phyloP scores from a whole-genome alignment of 768 basidiomycete genomes.

The Rickenella mellea region DNA sequence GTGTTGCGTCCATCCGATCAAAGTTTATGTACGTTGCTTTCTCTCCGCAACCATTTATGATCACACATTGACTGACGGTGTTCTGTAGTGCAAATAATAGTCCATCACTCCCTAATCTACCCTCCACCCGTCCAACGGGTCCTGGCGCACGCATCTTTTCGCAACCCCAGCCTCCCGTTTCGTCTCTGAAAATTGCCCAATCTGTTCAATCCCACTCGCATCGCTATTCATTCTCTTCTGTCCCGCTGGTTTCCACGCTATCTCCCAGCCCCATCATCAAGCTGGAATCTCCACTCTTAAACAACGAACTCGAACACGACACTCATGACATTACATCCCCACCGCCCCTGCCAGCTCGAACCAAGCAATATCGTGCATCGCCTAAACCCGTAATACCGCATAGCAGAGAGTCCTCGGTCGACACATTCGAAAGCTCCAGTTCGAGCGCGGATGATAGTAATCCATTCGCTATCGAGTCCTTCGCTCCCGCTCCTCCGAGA shows the following conservation, averaged over 20 bases:
- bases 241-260: too few species aligned
- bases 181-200: too few species aligned
- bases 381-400: not conserved
- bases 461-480: not conserved
- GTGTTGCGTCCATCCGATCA: slow-evolving; percentile 28
- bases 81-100: not conserved
- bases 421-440: not conserved
- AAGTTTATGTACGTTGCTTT: not conserved
- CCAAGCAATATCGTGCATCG: too few species aligned
- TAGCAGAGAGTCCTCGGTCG: not conserved
- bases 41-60: not conserved
- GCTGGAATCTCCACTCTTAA: too few species aligned
- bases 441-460: not conserved
- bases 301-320: too few species aligned
- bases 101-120: not conserved
- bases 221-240: too few species aligned
- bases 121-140: not conserved
- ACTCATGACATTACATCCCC: too few species aligned
- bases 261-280: too few species aligned
- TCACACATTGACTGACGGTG: not conserved
- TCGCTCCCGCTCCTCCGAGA: slow-evolving; percentile 11
- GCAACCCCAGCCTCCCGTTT: too few species aligned
- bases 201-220: too few species aligned
- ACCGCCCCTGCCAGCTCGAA: too few species aligned
- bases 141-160: too few species aligned